These are phyloP conservation scores for Ceriops decandra DNA, from an alignment of 345 rosid species.

Conservation along the genomic window DNA sequence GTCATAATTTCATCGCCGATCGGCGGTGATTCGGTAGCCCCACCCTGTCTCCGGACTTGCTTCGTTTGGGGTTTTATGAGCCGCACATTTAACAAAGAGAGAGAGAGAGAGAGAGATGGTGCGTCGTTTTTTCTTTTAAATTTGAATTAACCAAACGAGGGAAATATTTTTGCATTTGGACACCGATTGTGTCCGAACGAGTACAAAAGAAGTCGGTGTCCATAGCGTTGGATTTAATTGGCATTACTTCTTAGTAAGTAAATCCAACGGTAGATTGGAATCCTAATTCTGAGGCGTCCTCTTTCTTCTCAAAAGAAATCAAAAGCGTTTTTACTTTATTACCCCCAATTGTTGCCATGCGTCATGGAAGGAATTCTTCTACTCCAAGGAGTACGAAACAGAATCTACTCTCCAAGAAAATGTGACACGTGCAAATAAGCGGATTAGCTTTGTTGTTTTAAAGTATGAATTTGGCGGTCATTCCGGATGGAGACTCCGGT, in stretches of 20 bases:
- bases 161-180: constrained; percentile 19
- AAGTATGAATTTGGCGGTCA: too few species aligned
- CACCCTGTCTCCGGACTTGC: too few species aligned
- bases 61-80: background rate
- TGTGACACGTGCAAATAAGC: background rate
- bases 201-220: too few species aligned
- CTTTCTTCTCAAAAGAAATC: too few species aligned
- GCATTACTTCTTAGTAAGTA: too few species aligned
- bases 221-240: too few species aligned
- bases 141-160: constrained; percentile 42
- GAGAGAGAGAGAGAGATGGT: constrained; percentile 23
- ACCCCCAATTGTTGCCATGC: background rate
- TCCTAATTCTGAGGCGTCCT: too few species aligned
- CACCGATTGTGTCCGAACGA: too few species aligned
- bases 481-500: too few species aligned
- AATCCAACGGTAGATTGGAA: too few species aligned
- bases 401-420: background rate
- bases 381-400: background rate
- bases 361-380: background rate
- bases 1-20: constrained; percentile 37
- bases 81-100: background rate
- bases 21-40: too few species aligned
- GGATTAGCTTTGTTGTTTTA: too few species aligned
- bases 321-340: background rate
- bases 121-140: constrained; percentile 32